Evolutionary conservation across 192 early-diverging fungal species (phyloP).

Genomic region (Podila horticola): DNA sequence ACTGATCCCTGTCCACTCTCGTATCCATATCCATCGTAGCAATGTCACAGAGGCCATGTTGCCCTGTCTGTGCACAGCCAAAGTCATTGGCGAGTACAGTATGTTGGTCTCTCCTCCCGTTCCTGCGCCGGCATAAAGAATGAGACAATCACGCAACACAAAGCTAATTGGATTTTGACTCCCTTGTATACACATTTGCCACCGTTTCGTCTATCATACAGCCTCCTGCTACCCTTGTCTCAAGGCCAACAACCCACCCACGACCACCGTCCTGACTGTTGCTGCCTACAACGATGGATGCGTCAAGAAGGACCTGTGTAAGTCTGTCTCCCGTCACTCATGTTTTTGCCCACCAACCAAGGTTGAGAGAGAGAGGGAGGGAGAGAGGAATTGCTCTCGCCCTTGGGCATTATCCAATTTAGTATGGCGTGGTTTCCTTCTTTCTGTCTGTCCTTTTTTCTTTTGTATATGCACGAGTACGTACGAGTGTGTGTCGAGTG

Average conservation of each 20-base stretch:
- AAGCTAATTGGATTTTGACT: neutral
- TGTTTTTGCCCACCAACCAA: neutral
- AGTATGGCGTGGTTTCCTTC: neutral
- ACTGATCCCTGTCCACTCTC: neutral
- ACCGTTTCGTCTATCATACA: neutral
- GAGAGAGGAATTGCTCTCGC: too few species aligned
- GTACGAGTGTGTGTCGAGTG: too few species aligned
- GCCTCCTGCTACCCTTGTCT: conserved; percentile 36
- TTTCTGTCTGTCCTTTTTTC: neutral
- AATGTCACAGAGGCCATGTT: conserved; percentile 5
- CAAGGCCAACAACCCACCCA: neutral
- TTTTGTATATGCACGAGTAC: too few species aligned
- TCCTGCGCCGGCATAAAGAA: too few species aligned
- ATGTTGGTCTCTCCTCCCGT: neutral
- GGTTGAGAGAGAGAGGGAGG: too few species aligned
- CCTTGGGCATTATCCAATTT: too few species aligned
- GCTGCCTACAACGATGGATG: conserved; percentile 9
- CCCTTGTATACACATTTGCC: neutral
- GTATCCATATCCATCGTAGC: neutral
- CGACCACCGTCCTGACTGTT: neutral
- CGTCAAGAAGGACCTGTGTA: neutral
- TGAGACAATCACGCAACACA: neutral
- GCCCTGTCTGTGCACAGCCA: conserved; percentile 25
- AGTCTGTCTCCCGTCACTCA: neutral
- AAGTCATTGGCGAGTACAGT: conserved; percentile 21